These are phyloP conservation scores for Marasmius fiardii DNA, from an alignment of 1,284 basidiomycete genomes.

Conservation along the genomic window DNA sequence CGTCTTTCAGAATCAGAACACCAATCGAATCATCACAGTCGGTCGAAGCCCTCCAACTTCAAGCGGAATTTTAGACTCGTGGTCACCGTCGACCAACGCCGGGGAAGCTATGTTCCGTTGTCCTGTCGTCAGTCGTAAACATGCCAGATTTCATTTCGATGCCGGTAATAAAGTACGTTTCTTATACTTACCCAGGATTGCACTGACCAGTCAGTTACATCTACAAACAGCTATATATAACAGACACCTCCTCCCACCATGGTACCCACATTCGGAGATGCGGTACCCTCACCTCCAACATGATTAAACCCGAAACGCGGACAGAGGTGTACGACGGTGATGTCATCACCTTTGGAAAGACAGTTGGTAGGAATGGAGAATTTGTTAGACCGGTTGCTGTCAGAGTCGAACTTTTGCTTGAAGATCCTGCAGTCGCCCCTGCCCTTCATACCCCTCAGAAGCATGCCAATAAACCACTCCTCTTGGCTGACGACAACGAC, in stretches of 20 bases:
- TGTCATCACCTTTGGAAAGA: slow-evolving; percentile 68
- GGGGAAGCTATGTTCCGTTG: slow-evolving; percentile 52
- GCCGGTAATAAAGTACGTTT: slow-evolving; percentile 53
- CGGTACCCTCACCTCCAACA: slow-evolving; percentile 39
- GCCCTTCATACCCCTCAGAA: slow-evolving; percentile 26
- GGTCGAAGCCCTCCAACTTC: slow-evolving; percentile 43
- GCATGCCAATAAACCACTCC: slow-evolving; percentile 18
- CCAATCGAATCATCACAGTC: slow-evolving; percentile 35
- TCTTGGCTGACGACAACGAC: slow-evolving; percentile 17
- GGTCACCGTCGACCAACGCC: slow-evolving; percentile 23
- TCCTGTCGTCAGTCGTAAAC: slow-evolving; percentile 61
- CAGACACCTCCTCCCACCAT: slow-evolving; percentile 60
- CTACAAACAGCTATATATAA: slow-evolving; percentile 48
- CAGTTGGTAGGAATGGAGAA: slow-evolving; percentile 55
- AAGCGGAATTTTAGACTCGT: slow-evolving; percentile 21
- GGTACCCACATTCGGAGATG: slow-evolving; percentile 55
- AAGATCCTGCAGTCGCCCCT: slow-evolving; percentile 15
- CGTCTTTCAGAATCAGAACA: no score
- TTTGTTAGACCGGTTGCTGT: slow-evolving; percentile 58
- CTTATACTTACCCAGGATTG: slow-evolving; percentile 4
- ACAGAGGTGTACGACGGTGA: slow-evolving; percentile 58
- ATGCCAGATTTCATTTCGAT: slow-evolving; percentile 63
- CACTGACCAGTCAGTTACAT: not conserved
- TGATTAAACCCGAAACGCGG: slow-evolving; percentile 43
- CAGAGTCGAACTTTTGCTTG: slow-evolving; percentile 51